phyloP scores from a whole-genome alignment of 202 grass and related monocot species.

The Schoenoplectus tabernaemontani region DNA sequence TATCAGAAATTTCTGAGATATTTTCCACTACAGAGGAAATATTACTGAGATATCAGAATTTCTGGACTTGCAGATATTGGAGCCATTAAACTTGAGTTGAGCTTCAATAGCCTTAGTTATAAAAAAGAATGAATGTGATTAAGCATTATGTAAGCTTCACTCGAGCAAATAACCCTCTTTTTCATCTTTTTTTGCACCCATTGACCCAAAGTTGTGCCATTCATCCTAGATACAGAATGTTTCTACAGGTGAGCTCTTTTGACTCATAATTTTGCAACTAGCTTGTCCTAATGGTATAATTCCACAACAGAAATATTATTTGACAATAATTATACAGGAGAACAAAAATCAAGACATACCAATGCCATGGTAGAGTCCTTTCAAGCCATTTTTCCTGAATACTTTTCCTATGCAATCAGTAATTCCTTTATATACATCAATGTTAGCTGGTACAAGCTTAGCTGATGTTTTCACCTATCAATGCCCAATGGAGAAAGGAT shows the following conservation, averaged over 20 bases:
- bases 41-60: neutral
- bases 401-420: constrained; percentile 78
- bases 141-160: neutral
- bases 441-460: constrained; percentile 21
- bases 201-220: neutral
- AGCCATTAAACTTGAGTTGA: constrained; percentile 1
- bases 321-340: constrained; percentile 9
- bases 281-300: neutral
- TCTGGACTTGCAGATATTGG: neutral
- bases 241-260: neutral
- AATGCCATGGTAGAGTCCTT: constrained; percentile 77
- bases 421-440: constrained; percentile 75
- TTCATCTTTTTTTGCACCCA: neutral
- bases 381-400: constrained; percentile 75
- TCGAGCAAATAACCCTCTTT: neutral
- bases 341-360: constrained; percentile 35
- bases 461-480: constrained; percentile 55
- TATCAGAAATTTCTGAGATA: neutral
- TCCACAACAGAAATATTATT: neutral
- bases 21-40: neutral
- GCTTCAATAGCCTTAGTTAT: neutral
- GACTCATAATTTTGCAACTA: neutral
- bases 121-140: neutral
- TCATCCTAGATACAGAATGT: neutral
- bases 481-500: neutral